Evolutionary conservation across 805 yeast species (phyloP), one percentile per base, ranked within the genome.

Genomic region (Yarrowia sp.): DNA sequence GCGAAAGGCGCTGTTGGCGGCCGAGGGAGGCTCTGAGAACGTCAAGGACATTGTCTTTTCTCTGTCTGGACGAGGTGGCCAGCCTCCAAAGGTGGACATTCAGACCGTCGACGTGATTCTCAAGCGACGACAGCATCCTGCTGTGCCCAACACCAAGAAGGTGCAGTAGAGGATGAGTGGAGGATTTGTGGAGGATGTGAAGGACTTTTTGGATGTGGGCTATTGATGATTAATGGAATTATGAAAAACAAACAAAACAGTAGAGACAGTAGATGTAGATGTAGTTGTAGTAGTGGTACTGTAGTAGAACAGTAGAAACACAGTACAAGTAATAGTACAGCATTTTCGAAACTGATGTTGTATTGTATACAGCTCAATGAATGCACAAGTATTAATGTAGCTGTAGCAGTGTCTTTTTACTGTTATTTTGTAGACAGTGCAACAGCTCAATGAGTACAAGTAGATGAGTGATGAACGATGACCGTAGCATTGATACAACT

Each of bases 1-100:
- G 52, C 50, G 65, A 59, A 59, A 45, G 65, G 50, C 63, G 9
- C 63, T 56, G 48, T 32, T 56, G 46, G 48, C 40, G 9, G 48
- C 63, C 19, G 63, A 56, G 38, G 63, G 63, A 0, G 46, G 61
- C 10, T n/a, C 38, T 14, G 63, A 56, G 45, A 38, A 38, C 22
- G 26, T 56, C 26, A 15, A 42, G 40, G 63, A 56, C 22, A 56
- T 56, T 26, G 63, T 56, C 9, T 56, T 56, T 15, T n/a, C 26
- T 12, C 48, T 56, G 36, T 56, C 63, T 14, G 11, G 22, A 2
- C 63, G 36, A 14, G 63, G 48, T 5, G 63, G 63, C 15, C 22
- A 8, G 36, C 63, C 63, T 22, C 63, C 63, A 48, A 22, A n/a
- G 26, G 48, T 42, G 19, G 48, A 56, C 38, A 42, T 56, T 11